Conservation (phyloP, 805 yeast species). For the Candida sakaeoensis region DNA sequence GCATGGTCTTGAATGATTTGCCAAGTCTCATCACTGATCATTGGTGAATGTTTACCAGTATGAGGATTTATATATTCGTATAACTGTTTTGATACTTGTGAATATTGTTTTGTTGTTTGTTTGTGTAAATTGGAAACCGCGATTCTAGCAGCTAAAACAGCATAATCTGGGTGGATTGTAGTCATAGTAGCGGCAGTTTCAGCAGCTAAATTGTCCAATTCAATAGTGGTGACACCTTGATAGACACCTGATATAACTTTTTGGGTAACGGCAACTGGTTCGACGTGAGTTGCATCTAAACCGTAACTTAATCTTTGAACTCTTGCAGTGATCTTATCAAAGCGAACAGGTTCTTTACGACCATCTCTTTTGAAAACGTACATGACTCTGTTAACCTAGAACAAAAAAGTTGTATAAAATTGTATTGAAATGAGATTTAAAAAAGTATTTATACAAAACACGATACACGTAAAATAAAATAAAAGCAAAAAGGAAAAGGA, state of each 20-base stretch:
- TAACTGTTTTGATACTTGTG: constrained; percentile 70
- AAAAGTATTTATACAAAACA: constrained; percentile 2
- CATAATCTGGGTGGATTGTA: constrained; percentile 96
- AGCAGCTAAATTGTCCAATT: constrained; percentile 68
- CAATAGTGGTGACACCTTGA: constrained; percentile 94
- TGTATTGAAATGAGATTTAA: background rate
- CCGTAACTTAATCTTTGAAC: constrained; percentile 94
- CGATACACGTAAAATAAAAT: constrained; percentile 1
- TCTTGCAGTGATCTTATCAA: constrained; percentile 91
- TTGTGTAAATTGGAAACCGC: constrained; percentile 93
- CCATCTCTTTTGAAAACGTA: constrained; percentile 91
- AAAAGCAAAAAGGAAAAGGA: too few relatives aligned
- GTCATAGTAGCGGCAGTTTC: constrained; percentile 98
- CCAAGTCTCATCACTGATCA: constrained; percentile 41
- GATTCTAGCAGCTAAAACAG: constrained; percentile 89
- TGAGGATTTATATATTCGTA: constrained; percentile 79
- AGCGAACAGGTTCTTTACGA: constrained; percentile 88
- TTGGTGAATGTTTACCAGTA: constrained; percentile 54
- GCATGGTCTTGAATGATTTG: constrained; percentile 33
- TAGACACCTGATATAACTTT: constrained; percentile 94
- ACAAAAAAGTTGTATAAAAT: background rate
- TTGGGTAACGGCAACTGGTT: constrained; percentile 94
- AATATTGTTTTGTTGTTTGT: constrained; percentile 84
- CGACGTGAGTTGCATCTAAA: constrained; percentile 85
- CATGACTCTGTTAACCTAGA: constrained; percentile 39